Base-by-base conservation (phyloP, 768 basidiomycete species). In the Amanita fuliginea region DNA sequence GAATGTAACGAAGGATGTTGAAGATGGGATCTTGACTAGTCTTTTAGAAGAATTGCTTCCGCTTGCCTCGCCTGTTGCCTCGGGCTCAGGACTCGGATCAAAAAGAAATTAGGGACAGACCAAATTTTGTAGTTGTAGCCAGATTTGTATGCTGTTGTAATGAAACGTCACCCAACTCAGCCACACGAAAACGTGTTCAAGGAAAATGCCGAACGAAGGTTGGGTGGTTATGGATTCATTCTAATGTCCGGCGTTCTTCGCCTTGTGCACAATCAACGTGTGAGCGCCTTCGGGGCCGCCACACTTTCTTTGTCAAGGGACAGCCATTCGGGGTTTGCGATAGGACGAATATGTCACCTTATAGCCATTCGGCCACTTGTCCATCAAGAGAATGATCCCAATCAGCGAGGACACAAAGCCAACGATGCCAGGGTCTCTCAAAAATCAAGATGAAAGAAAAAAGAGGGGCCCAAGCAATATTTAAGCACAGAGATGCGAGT, bases 11-110 rank as follows among this genome's bases (percentile, higher is more conserved):
- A 79, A 76, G 55, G 81, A 82, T 8, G 62, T 62, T 1, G 83
- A 85, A 59, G 81, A 83, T 55, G 74, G 81, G 48, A 74, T 84
- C 46, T 77, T 83, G 28, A 82, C 80, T 10, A 76, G 68, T 5
- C 54, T 85, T 55, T 62, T 83, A 41, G 75, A 85, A 55, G 77
- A 77, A 37, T 64, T 85, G 44, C 62, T 83, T 40, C 67, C 76
- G 30, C 47, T 54, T 21, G 49, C 43, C 45, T 48, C 50, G 16
- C 60, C 67, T 45, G 61, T 62, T 33, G 69, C 66, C 11, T 66
- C 70, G 30, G 68, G 64, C 2, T 69, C 67, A 40, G 58, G 64
- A 33, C 54, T 64, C 42, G 58, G 36, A 41, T 21, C 49, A 35
- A 43, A 19, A 14, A 16, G 32, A 14, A 50, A 43, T 21, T 50